Evolutionary conservation across 2,329 filamentous ascomycete genomes (phyloP).

Genomic region (Truncatella angustata): DNA sequence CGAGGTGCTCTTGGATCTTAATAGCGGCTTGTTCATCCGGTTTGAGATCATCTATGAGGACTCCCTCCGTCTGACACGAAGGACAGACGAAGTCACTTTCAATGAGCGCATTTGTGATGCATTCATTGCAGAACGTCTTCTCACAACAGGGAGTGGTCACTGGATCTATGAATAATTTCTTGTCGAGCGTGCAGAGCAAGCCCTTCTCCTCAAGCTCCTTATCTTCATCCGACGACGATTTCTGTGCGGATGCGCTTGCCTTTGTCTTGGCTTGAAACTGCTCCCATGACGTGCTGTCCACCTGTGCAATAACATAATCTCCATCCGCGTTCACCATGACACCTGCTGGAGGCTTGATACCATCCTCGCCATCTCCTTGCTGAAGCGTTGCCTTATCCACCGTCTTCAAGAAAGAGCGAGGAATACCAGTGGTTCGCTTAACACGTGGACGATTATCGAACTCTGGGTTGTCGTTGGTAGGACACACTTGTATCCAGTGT

Average conservation of each 20-base stretch:
- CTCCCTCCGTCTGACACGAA: conserved; percentile 83
- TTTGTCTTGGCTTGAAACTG: conserved; percentile 94
- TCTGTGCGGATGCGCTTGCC: conserved; percentile 77
- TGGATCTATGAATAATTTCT: conserved; percentile 96
- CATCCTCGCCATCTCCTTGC: conserved; percentile 69
- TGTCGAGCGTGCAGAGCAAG: conserved; percentile 92
- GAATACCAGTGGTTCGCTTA: conserved; percentile 95
- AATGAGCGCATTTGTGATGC: conserved; percentile 98
- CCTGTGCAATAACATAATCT: conserved; percentile 94
- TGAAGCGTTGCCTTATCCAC: conserved; percentile 85
- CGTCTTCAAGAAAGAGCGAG: conserved; percentile 90
- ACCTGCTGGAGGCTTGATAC: conserved; percentile 72
- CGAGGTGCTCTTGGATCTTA: conserved; percentile 75
- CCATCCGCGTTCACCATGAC: conserved; percentile 98
- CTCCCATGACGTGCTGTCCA: conserved; percentile 95
- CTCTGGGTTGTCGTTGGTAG: conserved; percentile 96
- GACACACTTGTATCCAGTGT: conserved; percentile 98
- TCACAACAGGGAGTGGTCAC: conserved; percentile 98
- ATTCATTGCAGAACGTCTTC: conserved; percentile 98
- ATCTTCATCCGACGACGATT: conserved; percentile 72
- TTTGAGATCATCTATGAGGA: conserved; percentile 88
- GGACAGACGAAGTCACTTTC: conserved; percentile 98
- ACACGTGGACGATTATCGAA: conserved; percentile 92
- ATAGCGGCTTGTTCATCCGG: conserved; percentile 74
- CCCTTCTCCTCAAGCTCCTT: conserved; percentile 87